Evolutionary conservation across 176 grass and related monocot genomes (phyloP), one percentile per base, ranked within the genome.

Genomic region (Oryza meridionalis): DNA sequence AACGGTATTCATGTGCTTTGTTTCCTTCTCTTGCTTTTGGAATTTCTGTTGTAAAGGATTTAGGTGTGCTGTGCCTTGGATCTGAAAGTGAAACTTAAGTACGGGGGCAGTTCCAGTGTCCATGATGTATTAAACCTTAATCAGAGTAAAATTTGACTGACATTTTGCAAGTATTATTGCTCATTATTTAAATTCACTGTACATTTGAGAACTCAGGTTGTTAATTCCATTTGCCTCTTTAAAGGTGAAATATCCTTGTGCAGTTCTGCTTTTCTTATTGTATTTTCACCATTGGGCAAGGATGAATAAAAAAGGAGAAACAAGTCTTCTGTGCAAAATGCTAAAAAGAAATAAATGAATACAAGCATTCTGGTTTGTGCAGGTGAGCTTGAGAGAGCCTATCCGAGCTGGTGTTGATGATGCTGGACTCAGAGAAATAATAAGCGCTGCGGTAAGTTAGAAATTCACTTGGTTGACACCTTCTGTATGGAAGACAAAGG

Each of bases 371-470:
- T 77, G 58, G 26, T 62, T 84, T 97, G 9, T 89, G 67, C 85
- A 98, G 95, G 92, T 98, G 58, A 98, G 95, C 84, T 88, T 98
- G 76, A 95, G 92, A 91, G 92, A 91, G 46, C 92, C 92, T 50
- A 89, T 91, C 49, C 88, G 91, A 29, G 70, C 75, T 80, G 95
- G 95, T 70, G 70, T 94, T 44, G 87, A 98, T 77, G 82, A 98
- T 24, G 75, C 74, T 81, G 82, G 83, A 66, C 73, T 98, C 35
- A 93, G 90, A 89, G 86, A 98, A 76, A 98, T 98, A 86, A 98
- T 95, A 85, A 85, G 91, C 79, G 79, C 89, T 71, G 90, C 86
- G 67, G 92, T 98, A 98, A 63, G 92, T 90, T 43, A 86, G 44
- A 78, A 51, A 19, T 47, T 87, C 73, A 33, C 35, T 77, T 76